A percentile compares a stretch with the other conserved stretches of the same genome.
Evolutionary conservation across 768 basidiomycete genomes (phyloP).

Genomic region (Fibroporia radiculosa): DNA sequence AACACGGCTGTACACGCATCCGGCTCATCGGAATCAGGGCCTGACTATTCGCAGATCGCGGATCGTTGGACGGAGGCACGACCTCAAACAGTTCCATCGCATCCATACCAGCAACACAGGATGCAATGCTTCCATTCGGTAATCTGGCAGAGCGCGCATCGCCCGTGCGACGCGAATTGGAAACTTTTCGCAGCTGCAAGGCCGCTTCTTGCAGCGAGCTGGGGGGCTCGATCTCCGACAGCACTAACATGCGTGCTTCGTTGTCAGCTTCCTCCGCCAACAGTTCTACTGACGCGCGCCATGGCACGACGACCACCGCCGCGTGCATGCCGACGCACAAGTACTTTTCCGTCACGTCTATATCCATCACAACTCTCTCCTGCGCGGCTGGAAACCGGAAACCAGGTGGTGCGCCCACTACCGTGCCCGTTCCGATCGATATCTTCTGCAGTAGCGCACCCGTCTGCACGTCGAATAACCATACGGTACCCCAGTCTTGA

Average conservation of each 20-base stretch:
- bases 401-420: conserved; percentile 5
- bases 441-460: conserved; percentile 10
- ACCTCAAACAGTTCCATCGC: conserved; percentile 10
- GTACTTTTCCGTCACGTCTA: conserved; percentile 12
- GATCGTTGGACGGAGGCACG: conserved; percentile 4
- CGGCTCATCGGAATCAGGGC: conserved; percentile 6
- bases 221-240: conserved; percentile 7
- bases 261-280: neutral
- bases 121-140: neutral
- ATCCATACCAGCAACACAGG: conserved; percentile 5
- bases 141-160: too few relatives aligned
- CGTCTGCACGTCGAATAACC: conserved; percentile 10
- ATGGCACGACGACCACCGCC: conserved; percentile 7
- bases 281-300: too few relatives aligned
- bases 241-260: conserved; percentile 7
- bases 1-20: conserved; percentile 2
- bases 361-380: conserved; percentile 10
- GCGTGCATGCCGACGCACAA: conserved; percentile 12
- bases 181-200: neutral
- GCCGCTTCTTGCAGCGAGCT: conserved; percentile 6
- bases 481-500: conserved; percentile 6
- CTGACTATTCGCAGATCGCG: neutral
- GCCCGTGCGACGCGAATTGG: too few relatives aligned
- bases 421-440: conserved; percentile 4
- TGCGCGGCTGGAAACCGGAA: conserved; percentile 1